These are phyloP conservation scores for Debaryomyces hansenii DNA, from an alignment of 805 yeast species.

Conservation along the genomic window DNA sequence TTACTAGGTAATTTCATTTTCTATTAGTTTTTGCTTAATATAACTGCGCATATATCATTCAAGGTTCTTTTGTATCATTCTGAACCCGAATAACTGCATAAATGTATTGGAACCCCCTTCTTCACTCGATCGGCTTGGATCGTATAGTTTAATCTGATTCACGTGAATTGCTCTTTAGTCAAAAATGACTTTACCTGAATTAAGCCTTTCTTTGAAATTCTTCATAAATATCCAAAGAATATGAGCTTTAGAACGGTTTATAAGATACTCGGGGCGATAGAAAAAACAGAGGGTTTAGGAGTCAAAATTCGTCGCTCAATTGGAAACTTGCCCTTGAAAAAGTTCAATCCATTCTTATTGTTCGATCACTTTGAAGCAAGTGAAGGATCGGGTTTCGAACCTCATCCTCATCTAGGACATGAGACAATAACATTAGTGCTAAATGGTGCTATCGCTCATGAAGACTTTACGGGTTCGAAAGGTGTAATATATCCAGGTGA, in stretches of 20 bases:
- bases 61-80: too few relatives aligned
- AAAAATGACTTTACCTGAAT: too few relatives aligned
- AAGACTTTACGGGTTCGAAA: constrained; percentile 79
- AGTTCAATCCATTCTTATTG: constrained; percentile 80
- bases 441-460: constrained; percentile 40
- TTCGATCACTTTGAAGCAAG: constrained; percentile 72
- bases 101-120: too few relatives aligned
- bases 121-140: too few relatives aligned
- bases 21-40: too few relatives aligned
- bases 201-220: too few relatives aligned
- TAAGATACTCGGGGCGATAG: constrained; percentile 48
- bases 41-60: too few relatives aligned
- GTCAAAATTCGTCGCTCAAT: constrained; percentile 81
- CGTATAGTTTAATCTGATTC: too few relatives aligned
- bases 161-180: too few relatives aligned
- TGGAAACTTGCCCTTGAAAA: constrained; percentile 65
- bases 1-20: too few relatives aligned
- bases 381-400: constrained; percentile 62
- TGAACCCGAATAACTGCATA: too few relatives aligned
- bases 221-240: background rate
- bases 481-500: constrained; percentile 82
- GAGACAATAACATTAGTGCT: constrained; percentile 36
- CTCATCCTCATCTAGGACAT: constrained; percentile 42
- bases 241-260: constrained; percentile 30
- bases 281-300: constrained; percentile 86